Evolutionary conservation across 805 yeast genomes (phyloP), one percentile per base, ranked within the genome.

Genomic region (Lachancea kluyveri): DNA sequence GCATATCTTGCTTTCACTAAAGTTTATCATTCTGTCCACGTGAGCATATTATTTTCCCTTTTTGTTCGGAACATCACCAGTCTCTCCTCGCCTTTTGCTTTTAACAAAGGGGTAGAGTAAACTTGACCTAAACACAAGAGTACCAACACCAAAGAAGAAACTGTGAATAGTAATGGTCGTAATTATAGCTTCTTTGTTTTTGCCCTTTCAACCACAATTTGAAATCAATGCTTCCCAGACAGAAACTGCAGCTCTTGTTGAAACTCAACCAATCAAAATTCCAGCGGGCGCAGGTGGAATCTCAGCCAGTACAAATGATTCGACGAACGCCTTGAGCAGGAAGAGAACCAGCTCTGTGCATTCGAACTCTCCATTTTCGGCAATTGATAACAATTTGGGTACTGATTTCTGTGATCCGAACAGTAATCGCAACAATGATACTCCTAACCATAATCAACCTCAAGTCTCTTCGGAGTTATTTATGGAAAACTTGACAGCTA

Each of bases 131-230:
- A n/a, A n/a, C n/a, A n/a, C n/a, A n/a, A n/a, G n/a, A n/a, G n/a
- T n/a, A n/a, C n/a, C n/a, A n/a, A n/a, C n/a, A n/a, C n/a, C n/a
- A n/a, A n/a, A n/a, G n/a, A 15, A 24, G 16, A 18, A n/a, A 30
- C 11, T 7, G 8, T 9, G 6, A 11, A 8, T 17, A 29, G 38
- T 24, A 16, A 80, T 80, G 88, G 74, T 85, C 7, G 63, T 79
- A 16, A 72, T 78, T 25, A 72, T 81, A 17, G 87, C 82, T 10
- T 77, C 90, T 10, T 60, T 81, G 74, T 79, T 80, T 45, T 62
- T 81, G 28, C 92, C 92, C 2, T 76, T 76, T 47, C 77, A 86
- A 3, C 86, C 80, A n/a, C 83, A 79, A 41, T 63, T 65, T 43
- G 62, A 62, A 40, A 42, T 62, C 23, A 46, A 56, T 11, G 54